Evolutionary conservation across 345 rosid genomes (phyloP), one percentile per base, ranked within the genome.

Genomic region (Balakata baccata): DNA sequence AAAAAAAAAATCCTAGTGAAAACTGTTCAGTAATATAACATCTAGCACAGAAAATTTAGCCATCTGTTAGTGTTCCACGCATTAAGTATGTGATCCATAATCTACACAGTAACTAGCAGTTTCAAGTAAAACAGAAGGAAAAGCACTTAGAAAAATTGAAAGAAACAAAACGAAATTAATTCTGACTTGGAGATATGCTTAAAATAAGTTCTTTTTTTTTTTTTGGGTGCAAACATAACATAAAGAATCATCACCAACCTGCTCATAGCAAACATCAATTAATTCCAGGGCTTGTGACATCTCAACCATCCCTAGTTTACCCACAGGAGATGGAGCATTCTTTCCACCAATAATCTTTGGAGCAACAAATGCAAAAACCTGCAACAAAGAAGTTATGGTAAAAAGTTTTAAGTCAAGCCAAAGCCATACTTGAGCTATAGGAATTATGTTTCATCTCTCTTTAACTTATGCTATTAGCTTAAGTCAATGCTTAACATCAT

Each of bases 261-360:
- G 93, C 79, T 95, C 99, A 60, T 89, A 92, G 84, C 80, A 79
- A 81, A 90, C 88, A 76, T 95, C 96, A 18, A 87, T 85, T 43
- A 95, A 77, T 82, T 95, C 89, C 54, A 95, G 72, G 50, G 99
- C 99, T 82, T 95, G 99, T 59, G 98, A 81, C 99, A 95, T 92
- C 86, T 95, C 97, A 69, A 92, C 94, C 99, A 95, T 92, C 66
- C 99, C 99, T 69, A 95, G 97, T 68, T 95, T 98, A 84, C 94
- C 94, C 70, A 95, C 99, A 37, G 98, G 98, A 74, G 99, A 81
- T 38, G 96, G 98, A 0, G 98, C 98, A 79, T 83, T 74, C 47
- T 77, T 92, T 66, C 99, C 99, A 68, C 99, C 97, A 68, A 92
- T 90, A 60, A 94, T 92, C 84, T 94, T 94, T 11, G 99, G 99